These are phyloP conservation scores for Cladophialophora yegresii DNA, from an alignment of 2,329 filamentous ascomycete species.

Conservation along the genomic window DNA sequence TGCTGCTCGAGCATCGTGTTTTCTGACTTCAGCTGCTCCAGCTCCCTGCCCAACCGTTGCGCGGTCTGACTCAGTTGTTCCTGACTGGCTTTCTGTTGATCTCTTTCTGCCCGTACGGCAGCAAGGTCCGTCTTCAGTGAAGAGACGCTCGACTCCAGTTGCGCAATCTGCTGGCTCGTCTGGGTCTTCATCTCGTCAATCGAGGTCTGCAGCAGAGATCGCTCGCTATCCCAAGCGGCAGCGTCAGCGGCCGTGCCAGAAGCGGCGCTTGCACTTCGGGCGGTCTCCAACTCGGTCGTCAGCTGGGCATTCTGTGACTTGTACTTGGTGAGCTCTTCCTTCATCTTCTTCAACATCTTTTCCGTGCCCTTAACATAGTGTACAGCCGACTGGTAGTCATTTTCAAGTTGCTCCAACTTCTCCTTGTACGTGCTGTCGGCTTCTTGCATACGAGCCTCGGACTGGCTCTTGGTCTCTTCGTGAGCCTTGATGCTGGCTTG, in stretches of 20 bases:
- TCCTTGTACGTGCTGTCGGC: slow-evolving; percentile 88
- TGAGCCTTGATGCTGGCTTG: slow-evolving; percentile 74
- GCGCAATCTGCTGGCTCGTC: slow-evolving; percentile 64
- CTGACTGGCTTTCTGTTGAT: slow-evolving; percentile 60
- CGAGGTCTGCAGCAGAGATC: slow-evolving; percentile 65
- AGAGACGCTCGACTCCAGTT: slow-evolving; percentile 71
- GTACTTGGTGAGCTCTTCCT: slow-evolving; percentile 91
- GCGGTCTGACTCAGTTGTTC: slow-evolving; percentile 61
- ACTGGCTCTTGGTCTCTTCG: slow-evolving; percentile 77
- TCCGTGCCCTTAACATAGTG: slow-evolving; percentile 98
- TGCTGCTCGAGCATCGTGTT: slow-evolving; percentile 79
- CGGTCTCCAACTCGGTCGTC: slow-evolving; percentile 74
- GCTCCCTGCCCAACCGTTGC: slow-evolving; percentile 63
- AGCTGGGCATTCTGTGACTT: slow-evolving; percentile 83
- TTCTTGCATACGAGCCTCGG: slow-evolving; percentile 78
- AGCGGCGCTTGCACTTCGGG: slow-evolving; percentile 57
- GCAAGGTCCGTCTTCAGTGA: slow-evolving; percentile 70
- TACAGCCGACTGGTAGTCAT: slow-evolving; percentile 95
- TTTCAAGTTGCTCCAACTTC: slow-evolving; percentile 89
- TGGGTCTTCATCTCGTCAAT: slow-evolving; percentile 70
- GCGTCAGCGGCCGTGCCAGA: slow-evolving; percentile 45
- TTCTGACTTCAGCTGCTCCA: slow-evolving; percentile 81
- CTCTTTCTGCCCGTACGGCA: slow-evolving; percentile 67
- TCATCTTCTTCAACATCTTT: slow-evolving; percentile 98
- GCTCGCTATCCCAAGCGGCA: slow-evolving; percentile 74